phyloP scores from a whole-genome alignment of 78 protist genomes.

The Dictyostelium capitatum region DNA sequence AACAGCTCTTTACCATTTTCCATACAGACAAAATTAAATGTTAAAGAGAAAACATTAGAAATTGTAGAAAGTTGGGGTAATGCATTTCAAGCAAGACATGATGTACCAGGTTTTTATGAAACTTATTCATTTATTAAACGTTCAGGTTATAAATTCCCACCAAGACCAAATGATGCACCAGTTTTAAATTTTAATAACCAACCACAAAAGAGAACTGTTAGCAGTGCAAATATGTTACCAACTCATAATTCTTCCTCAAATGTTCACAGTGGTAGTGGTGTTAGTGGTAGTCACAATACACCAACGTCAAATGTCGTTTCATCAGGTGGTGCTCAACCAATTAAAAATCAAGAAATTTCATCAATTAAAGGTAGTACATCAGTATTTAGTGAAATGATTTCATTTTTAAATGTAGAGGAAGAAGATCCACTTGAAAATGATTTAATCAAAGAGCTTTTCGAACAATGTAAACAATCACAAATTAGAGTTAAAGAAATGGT shows the following conservation, averaged over 20 bases:
- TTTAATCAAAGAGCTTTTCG: slow-evolving; percentile 41
- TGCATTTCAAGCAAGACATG: slow-evolving; percentile 47
- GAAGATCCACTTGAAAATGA: slow-evolving; percentile 67
- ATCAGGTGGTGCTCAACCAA: slow-evolving; percentile 14
- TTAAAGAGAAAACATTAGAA: slow-evolving; percentile 76
- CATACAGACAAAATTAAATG: slow-evolving; percentile 64
- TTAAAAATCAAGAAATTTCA: slow-evolving; percentile 55
- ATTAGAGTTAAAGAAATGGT: slow-evolving; percentile 46
- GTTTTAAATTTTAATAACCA: slow-evolving; percentile 41
- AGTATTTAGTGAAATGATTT: slow-evolving; percentile 59
- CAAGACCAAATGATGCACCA: slow-evolving; percentile 62
- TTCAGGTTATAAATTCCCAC: slow-evolving; percentile 74
- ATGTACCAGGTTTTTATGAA: slow-evolving; percentile 68
- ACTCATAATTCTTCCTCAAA: background rate
- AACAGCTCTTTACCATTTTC: background rate
- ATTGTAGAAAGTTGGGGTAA: slow-evolving; percentile 64
- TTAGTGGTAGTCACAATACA: background rate
- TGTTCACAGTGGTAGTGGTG: background rate
- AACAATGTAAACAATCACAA: slow-evolving; percentile 39
- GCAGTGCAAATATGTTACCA: background rate
- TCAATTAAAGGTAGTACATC: slow-evolving; percentile 58
- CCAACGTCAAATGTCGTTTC: background rate
- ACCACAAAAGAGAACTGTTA: slow-evolving; percentile 22
- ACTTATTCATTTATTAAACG: slow-evolving; percentile 51
- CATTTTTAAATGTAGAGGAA: slow-evolving; percentile 63